phyloP scores from a whole-genome alignment of 768 basidiomycete species.

The Suillus alpinus region DNA sequence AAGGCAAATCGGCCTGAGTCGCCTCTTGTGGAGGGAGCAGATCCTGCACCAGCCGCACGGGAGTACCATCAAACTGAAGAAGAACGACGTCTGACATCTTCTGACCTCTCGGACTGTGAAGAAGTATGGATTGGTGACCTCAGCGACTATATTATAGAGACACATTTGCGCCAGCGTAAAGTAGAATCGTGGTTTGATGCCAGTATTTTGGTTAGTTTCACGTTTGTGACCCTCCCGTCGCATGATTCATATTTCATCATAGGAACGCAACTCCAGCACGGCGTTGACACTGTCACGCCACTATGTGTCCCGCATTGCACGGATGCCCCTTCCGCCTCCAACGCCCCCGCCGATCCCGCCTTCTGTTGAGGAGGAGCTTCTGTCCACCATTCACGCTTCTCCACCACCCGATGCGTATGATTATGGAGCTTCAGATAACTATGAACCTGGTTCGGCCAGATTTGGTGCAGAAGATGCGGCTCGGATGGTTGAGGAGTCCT shows the following conservation, averaged over 20 bases:
- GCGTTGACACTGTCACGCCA: conserved; percentile 42
- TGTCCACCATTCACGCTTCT: conserved; percentile 35
- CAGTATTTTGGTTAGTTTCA: conserved; percentile 52
- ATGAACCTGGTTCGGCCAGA: conserved; percentile 19
- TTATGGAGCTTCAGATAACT: conserved; percentile 23
- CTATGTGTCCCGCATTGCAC: conserved; percentile 40
- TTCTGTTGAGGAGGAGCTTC: conserved; percentile 33
- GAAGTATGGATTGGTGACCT: conserved; percentile 76
- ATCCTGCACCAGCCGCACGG: conserved; percentile 11
- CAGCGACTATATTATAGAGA: conserved; percentile 65
- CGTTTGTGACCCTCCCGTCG: neutral
- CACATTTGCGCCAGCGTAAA: conserved; percentile 69
- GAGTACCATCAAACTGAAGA: conserved; percentile 36
- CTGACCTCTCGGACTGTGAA: conserved; percentile 79
- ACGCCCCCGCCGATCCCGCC: conserved; percentile 33
- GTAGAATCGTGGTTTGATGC: conserved; percentile 74
- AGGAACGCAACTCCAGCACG: conserved; percentile 71
- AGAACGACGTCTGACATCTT: conserved; percentile 51
- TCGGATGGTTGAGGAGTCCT: conserved; percentile 53
- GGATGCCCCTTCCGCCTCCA: conserved; percentile 42
- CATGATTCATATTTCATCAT: conserved; percentile 10
- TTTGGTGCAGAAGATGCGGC: conserved; percentile 53
- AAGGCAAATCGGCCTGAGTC: conserved; percentile 33
- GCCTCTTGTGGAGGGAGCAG: conserved; percentile 23
- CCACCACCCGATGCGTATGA: conserved; percentile 35